Evolutionary conservation across 2,329 filamentous ascomycete species (phyloP).

Genomic region (Pseudogymnoascus sp.): DNA sequence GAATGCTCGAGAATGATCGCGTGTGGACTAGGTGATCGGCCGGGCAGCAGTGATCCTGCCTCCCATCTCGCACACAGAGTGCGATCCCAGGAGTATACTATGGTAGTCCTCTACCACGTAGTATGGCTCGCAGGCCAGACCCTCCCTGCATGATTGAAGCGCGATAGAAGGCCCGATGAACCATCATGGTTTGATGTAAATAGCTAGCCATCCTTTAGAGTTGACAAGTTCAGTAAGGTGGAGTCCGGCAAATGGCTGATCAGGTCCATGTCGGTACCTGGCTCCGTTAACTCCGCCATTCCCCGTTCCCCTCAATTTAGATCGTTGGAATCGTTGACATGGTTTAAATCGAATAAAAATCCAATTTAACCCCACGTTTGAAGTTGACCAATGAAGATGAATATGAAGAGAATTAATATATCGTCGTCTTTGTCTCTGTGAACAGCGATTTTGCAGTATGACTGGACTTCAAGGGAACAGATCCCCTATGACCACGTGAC

Average conservation of each 20-base stretch:
- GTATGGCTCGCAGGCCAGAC: neutral
- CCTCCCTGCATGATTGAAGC: neutral
- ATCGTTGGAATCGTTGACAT: neutral
- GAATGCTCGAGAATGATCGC: neutral
- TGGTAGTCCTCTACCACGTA: neutral
- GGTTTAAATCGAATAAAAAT: neutral
- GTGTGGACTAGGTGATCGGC: neutral
- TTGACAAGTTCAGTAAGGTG: constrained; percentile 6
- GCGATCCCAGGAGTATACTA: no score
- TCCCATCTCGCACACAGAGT: neutral
- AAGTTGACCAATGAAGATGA: neutral
- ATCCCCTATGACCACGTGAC: neutral
- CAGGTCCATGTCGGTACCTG: neutral
- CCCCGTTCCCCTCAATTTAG: neutral
- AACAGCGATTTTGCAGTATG: neutral
- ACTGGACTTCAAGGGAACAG: neutral
- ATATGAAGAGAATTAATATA: neutral
- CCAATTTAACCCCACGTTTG: neutral
- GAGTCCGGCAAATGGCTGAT: constrained; percentile 6
- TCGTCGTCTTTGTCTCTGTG: neutral
- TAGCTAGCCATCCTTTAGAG: constrained; percentile 2
- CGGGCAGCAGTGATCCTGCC: neutral
- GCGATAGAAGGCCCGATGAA: constrained; percentile 3
- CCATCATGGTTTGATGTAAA: neutral
- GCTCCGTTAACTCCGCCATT: neutral